Evolutionary conservation across 2,329 filamentous ascomycete genomes (phyloP), one percentile per base, ranked within the genome.

Genomic region (Ophiosphaerella herpotricha): DNA sequence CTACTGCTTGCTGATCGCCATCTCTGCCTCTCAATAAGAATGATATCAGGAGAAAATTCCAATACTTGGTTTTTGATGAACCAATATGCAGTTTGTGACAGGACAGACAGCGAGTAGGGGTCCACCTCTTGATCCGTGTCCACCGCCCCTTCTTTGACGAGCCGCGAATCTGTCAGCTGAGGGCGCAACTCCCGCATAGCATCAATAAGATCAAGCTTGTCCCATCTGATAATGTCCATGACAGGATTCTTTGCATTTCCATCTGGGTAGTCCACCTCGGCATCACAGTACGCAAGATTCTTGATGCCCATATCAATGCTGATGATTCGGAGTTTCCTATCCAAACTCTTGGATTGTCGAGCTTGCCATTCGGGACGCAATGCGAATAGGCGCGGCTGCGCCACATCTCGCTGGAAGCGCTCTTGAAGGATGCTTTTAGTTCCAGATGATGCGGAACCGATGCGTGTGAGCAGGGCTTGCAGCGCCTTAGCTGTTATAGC

Each of bases 251-350:
- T 32, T 14, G 44, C 33, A 13, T 48, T 34, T 16, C 39, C 35
- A 11, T n/a, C 14, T 18, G 46, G 32, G 26, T 45, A 44, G 7
- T 58, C 40, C 1, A 81, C 64, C 14, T 74, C 63, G 29, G 89
- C 71, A 53, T 90, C 79, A 57, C 88, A 89, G 67, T 85, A 90
- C 1, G 89, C 90, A 4, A 95, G 77, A 68, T 95, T 95, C 37
- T 84, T 85, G 58, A 95, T 88, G 4, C 90, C 90, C 84, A 94
- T 88, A 70, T 95, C 90, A 54, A 95, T 87, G 67, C 89, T 92
- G 31, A 94, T 71, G 21, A 94, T 79, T 37, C 85, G 51, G 1
- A 61, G 34, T 24, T 54, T 50, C 8, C 38, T 46, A 11, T 29
- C 34, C 23, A 23, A 5, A 8, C 79, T 59, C 77, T 16, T 14